Conservation (phyloP, 495 filamentous ascomycete species). For the Penicillium angulare region DNA sequence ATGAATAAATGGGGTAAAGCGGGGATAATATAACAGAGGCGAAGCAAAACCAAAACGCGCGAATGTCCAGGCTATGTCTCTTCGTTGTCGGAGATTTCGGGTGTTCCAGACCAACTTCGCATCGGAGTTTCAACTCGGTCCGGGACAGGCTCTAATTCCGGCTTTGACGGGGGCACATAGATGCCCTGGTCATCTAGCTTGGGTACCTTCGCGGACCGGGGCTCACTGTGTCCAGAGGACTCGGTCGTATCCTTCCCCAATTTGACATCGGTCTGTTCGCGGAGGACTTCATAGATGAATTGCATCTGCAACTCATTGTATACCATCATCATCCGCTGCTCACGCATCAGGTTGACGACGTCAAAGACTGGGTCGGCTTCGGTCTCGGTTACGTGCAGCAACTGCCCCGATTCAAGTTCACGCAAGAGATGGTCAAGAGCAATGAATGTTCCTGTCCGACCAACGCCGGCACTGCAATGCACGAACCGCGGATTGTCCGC, state of each 20-base stretch:
- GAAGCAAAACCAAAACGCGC: not conserved
- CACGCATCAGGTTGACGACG: slow-evolving; percentile 75
- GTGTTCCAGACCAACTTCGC: slow-evolving; percentile 31
- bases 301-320: slow-evolving; percentile 82
- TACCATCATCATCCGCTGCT: slow-evolving; percentile 96
- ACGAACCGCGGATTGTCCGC: slow-evolving; percentile 79
- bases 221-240: slow-evolving; percentile 21
- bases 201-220: slow-evolving; percentile 41
- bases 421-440: slow-evolving; percentile 85
- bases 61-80: slow-evolving; percentile 3
- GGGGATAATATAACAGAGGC: slow-evolving; percentile 9
- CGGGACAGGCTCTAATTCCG: slow-evolving; percentile 36
- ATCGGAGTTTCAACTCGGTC: slow-evolving; percentile 27
- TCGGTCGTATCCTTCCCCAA: slow-evolving; percentile 29
- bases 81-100: slow-evolving; percentile 37
- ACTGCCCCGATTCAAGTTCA: slow-evolving; percentile 72
- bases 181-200: slow-evolving; percentile 35
- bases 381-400: slow-evolving; percentile 47
- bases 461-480: slow-evolving; percentile 93
- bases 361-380: slow-evolving; percentile 63
- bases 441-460: slow-evolving; percentile 92
- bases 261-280: slow-evolving; percentile 65
- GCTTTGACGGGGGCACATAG: slow-evolving; percentile 36
- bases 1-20: slow-evolving; percentile 6
- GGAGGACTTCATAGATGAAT: slow-evolving; percentile 87